Conservation (phyloP, 768 basidiomycete genomes). For the Auriscalpium microsporum region DNA sequence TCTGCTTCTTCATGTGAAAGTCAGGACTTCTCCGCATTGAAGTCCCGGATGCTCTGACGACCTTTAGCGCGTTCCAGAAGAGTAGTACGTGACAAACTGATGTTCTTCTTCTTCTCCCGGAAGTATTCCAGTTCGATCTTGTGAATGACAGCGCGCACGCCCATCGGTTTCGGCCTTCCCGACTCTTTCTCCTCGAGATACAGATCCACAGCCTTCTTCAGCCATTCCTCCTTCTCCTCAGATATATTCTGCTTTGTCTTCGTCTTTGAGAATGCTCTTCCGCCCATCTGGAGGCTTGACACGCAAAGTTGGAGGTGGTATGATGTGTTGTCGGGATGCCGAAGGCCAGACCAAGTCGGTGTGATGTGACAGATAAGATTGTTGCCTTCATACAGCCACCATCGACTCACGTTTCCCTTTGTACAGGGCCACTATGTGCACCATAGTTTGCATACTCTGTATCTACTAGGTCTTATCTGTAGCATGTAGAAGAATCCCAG, state of each 20-base stretch:
- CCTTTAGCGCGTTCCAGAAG: slow-evolving; percentile 13
- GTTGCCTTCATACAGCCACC: too few species aligned
- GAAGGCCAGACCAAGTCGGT: too few species aligned
- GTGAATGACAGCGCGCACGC: neutral
- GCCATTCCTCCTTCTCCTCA: slow-evolving; percentile 1
- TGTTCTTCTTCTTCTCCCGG: slow-evolving; percentile 1
- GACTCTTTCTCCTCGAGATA: neutral
- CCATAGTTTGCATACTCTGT: too few species aligned
- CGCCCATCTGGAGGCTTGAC: neutral
- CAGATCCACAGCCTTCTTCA: neutral
- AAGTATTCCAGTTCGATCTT: neutral
- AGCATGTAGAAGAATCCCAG: too few species aligned
- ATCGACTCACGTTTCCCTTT: too few species aligned
- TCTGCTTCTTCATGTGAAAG: slow-evolving; percentile 24
- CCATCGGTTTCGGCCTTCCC: neutral
- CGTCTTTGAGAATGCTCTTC: slow-evolving; percentile 2
- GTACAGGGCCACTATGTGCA: too few species aligned
- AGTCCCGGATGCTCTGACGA: slow-evolving; percentile 17
- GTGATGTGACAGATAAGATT: too few species aligned
- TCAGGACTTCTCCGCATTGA: slow-evolving; percentile 23
- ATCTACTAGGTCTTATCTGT: too few species aligned
- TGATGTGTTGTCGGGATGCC: too few species aligned
- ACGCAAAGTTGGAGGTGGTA: neutral
- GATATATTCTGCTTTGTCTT: neutral
- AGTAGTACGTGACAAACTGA: slow-evolving; percentile 14